Base-by-base conservation (phyloP, 2,329 filamentous ascomycete species). In the Catunica adiposa region DNA sequence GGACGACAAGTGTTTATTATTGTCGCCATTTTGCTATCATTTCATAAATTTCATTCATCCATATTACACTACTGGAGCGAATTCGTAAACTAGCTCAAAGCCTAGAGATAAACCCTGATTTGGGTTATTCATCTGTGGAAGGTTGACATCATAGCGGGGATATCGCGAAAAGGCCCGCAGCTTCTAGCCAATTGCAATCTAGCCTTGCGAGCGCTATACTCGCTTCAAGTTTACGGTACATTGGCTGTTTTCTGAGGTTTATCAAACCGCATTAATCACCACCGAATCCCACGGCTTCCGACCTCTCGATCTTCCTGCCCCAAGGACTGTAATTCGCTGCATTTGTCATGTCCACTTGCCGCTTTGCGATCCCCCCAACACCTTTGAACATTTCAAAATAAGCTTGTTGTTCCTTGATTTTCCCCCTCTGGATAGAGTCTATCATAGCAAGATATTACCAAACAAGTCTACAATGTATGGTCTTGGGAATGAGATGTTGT, bases 91-190 rank as follows among this genome's bases (percentile, higher is more conserved):
- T 29, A 11, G n/a, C n/a, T 9, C 50, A 52, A 11, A 22, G 40
- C n/a, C 29, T 5, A 5, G 29, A 34, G 29, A 52, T 31, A 29
- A 52, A 52, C 50, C 50, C 50, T 52, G 8, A 31, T 48, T 48
- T 6, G 50, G 31, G 50, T 52, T 52, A 14, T 23, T 17, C n/a
- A 38, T n/a, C 15, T 38, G 31, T 6, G 14, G 25, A 4, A 9
- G 17, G 20, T 58, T 58, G 57, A 58, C 57, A 58, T 58, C 57
- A 56, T 58, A 56, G 57, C 57, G 57, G 57, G 54, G 54, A 53
- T 53, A 47, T 57, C 38, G 52, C 47, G 14, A 38, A 51, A 51
- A 23, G 26, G 9, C 25, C 22, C 31, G 26, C 44, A 38, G 15
- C 14, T 44, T 38, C 25, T 22, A 55, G 15, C 8, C 23, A 14